These are phyloP conservation scores for Chaetoceros tenuissimus DNA, from an alignment of 108 stramenopile genomes.

Conservation along the genomic window DNA sequence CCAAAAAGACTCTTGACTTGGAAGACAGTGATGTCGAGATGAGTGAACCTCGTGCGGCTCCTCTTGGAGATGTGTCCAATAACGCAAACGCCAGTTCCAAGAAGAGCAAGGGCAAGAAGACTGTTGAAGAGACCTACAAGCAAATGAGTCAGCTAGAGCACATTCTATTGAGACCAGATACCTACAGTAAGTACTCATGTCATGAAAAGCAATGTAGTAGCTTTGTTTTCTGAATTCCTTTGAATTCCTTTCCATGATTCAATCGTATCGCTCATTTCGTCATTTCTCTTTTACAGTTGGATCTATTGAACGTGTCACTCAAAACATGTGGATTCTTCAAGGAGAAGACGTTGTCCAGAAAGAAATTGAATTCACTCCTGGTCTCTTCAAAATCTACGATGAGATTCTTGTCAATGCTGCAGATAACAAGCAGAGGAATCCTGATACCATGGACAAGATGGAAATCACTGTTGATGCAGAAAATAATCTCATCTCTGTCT, in stretches of 20 bases:
- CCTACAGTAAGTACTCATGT: slow-evolving; percentile 80
- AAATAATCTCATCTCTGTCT: slow-evolving; percentile 81
- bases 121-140: slow-evolving; percentile 83
- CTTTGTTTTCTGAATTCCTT: slow-evolving; percentile 4
- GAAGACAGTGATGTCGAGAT: slow-evolving; percentile 1
- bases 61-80: background rate
- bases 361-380: slow-evolving; percentile 88
- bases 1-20: background rate
- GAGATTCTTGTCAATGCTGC: slow-evolving; percentile 99
- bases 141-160: slow-evolving; percentile 97
- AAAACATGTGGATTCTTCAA: slow-evolving; percentile 91
- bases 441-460: slow-evolving; percentile 84
- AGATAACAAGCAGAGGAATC: slow-evolving; percentile 99
- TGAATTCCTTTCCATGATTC: background rate
- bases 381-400: slow-evolving; percentile 99
- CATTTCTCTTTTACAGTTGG: slow-evolving; percentile 52
- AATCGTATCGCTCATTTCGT: too few relatives aligned
- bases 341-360: slow-evolving; percentile 55
- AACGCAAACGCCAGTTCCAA: background rate
- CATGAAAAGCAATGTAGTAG: slow-evolving; percentile 26
- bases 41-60: background rate
- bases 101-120: slow-evolving; percentile 18
- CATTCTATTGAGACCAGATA: slow-evolving; percentile 96
- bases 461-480: slow-evolving; percentile 76
- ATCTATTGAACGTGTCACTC: slow-evolving; percentile 68